A percentile compares a stretch with the other conserved stretches of the same genome.
These are phyloP conservation scores for Aspergillus felis DNA, from an alignment of 2,329 filamentous ascomycete species.

Conservation along the genomic window DNA sequence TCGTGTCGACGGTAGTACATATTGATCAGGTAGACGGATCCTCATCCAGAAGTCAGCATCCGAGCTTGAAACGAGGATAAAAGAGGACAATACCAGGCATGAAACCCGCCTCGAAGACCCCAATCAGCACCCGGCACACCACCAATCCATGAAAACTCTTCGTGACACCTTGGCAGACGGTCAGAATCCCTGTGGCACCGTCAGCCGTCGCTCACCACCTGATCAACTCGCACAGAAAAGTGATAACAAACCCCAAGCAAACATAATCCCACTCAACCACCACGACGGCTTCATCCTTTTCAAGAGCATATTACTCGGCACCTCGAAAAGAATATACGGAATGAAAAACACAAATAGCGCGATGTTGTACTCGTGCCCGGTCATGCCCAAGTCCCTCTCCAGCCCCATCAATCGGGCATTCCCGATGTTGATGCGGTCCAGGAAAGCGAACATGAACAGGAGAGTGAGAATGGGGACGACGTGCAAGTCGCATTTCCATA, in stretches of 20 bases:
- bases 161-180: constrained; percentile 42
- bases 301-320: constrained; percentile 47
- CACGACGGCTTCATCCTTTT: constrained; percentile 40
- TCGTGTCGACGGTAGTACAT: constrained; percentile 40
- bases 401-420: constrained; percentile 46
- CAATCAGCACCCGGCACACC: constrained; percentile 33
- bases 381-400: constrained; percentile 43
- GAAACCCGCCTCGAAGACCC: constrained; percentile 37
- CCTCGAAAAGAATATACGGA: constrained; percentile 44
- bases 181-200: constrained; percentile 33
- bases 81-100: constrained; percentile 27
- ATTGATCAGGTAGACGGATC: constrained; percentile 32
- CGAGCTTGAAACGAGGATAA: background rate
- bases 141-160: constrained; percentile 38
- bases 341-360: constrained; percentile 45
- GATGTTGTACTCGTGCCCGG: constrained; percentile 40
- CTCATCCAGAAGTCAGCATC: constrained; percentile 5
- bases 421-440: constrained; percentile 48
- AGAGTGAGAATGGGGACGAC: constrained; percentile 48
- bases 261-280: constrained; percentile 42
- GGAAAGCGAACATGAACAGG: constrained; percentile 44
- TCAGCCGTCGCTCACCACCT: background rate
- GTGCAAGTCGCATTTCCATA: constrained; percentile 47
- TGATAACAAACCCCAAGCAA: constrained; percentile 33
- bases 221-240: background rate